Evolutionary conservation across 139 green algal genomes (phyloP), one percentile per base, ranked within the genome.

Genomic region (Dunaliella sp.): DNA sequence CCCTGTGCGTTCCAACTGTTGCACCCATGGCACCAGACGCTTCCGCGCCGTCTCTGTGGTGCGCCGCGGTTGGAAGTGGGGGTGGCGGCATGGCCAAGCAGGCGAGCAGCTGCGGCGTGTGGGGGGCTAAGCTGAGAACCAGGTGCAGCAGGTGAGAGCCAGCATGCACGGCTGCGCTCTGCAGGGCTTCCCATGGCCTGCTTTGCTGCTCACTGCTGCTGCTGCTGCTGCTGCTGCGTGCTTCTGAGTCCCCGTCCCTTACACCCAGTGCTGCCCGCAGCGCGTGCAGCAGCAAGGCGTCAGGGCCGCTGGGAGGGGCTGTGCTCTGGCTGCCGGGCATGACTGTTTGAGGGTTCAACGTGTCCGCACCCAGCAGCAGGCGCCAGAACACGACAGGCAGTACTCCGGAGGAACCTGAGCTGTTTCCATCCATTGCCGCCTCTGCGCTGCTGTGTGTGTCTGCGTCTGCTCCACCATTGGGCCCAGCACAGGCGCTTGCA

Each of bases 301-400:
- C 7, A 16, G 48, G 48, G 48, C 48, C 48, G 16, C 48, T 65
- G 7, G 16, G 7, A 65, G 48, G 48, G 48, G 48, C 48, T 26
- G 7, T 7, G 7, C 7, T 16, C 7, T 16, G 7, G 16, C 7
- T 26, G 48, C 48, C 48, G 48, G 48, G 48, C n/a, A n/a, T n/a
- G n/a, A n/a, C n/a, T n/a, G n/a, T n/a, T n/a, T n/a, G n/a, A n/a
- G n/a, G n/a, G n/a, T n/a, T n/a, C 7, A 65, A 16, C 7, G 48
- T 16, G 16, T 65, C 48, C 16, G 48, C 48, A 65, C 48, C 48
- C 7, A 7, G 48, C 48, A 65, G 48, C 48, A 65, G 48, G 7
- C 38, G 34, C 65, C 81, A 36, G 21, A 36, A 76, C 81, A 85
- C 38, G 12, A 37, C 81, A 36, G 81, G n/a, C 36, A 85, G 16